These are phyloP conservation scores for Mycena alexandri DNA, from an alignment of 768 basidiomycete genomes.

Conservation along the genomic window DNA sequence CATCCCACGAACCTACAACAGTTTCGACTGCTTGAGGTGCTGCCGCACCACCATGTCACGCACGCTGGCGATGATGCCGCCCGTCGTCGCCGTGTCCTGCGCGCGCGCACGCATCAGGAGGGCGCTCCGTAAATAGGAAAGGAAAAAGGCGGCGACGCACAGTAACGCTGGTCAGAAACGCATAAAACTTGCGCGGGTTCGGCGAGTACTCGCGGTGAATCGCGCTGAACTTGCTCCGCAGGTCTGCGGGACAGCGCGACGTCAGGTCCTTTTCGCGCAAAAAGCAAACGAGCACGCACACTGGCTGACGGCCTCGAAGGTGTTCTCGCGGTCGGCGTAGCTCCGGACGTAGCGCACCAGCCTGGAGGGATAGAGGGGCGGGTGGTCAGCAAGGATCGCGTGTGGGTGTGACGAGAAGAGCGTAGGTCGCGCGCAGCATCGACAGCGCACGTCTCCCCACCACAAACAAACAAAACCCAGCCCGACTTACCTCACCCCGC, in stretches of 20 bases:
- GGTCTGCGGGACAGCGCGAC: too few relatives aligned
- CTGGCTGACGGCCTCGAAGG: constrained; percentile 77
- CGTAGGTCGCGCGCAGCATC: too few relatives aligned
- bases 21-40: constrained; percentile 79
- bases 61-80: constrained; percentile 83
- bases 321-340: constrained; percentile 78
- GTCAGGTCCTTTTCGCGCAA: constrained; percentile 6
- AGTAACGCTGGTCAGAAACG: constrained; percentile 83
- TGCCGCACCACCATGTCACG: constrained; percentile 87
- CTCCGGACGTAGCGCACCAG: constrained; percentile 79
- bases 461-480: too few relatives aligned
- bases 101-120: neutral
- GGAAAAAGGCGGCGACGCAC: too few relatives aligned
- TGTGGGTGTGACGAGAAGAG: too few relatives aligned
- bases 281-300: constrained; percentile 60
- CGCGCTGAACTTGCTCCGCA: constrained; percentile 78
- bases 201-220: constrained; percentile 85
- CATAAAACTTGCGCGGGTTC: constrained; percentile 80
- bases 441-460: too few relatives aligned
- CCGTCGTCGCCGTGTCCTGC: constrained; percentile 78
- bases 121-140: neutral
- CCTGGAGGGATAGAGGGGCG: constrained; percentile 47
- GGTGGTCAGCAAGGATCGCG: neutral
- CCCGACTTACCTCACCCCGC: too few relatives aligned
- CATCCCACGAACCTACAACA: constrained; percentile 59